Base-by-base conservation (phyloP, 768 basidiomycete genomes). In the Mycena sanguinolenta region DNA sequence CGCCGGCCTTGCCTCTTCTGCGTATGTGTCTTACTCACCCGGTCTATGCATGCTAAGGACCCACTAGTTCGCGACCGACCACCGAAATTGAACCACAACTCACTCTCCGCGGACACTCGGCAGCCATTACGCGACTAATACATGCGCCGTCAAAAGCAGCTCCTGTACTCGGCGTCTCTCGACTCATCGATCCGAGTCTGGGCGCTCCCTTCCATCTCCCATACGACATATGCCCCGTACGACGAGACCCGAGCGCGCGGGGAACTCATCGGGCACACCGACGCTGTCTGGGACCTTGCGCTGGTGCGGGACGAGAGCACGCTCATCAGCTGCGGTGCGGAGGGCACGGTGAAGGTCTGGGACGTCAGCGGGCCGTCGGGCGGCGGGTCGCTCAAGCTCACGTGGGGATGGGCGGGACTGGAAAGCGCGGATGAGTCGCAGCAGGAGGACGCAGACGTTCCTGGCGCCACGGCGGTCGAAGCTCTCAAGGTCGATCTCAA, bases 271-370 rank as follows among this genome's bases (percentile, higher is more conserved):
- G 96, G 97, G 4, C 95, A 98, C 79, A 95, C 95, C 6, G 97
- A 99, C 78, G 95, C 95, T 7, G 93, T 98, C 28, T 99, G 98
- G 98, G 98, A 96, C 77, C 84, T 99, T 59, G 92, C 94, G 13
- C 88, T 97, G 25, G 89, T 95, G 30, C 87, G 94, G 63, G 92
- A 94, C 71, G 93, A 95, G 78, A 90, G 89, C 66, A 91, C 92
- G 10, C 86, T 99, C 49, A 94, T 97, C 65, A 95, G 93, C 73
- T 95, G 94, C 78, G 92, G 94, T 54, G 94, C 96, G 5, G 97
- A 99, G 78, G 97, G 97, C 23, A 82, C 89, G 0, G 92, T 98
- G 74, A 98, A 98, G 81, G 90, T 97, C 17, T 99, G 97, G 97
- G 95, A 96, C 74, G 92, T 95, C 58, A 89, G 89, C 74, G 89